These are phyloP conservation scores for Sanghuangporus sanghuang DNA, from an alignment of 1,284 basidiomycete genomes.

Conservation along the genomic window DNA sequence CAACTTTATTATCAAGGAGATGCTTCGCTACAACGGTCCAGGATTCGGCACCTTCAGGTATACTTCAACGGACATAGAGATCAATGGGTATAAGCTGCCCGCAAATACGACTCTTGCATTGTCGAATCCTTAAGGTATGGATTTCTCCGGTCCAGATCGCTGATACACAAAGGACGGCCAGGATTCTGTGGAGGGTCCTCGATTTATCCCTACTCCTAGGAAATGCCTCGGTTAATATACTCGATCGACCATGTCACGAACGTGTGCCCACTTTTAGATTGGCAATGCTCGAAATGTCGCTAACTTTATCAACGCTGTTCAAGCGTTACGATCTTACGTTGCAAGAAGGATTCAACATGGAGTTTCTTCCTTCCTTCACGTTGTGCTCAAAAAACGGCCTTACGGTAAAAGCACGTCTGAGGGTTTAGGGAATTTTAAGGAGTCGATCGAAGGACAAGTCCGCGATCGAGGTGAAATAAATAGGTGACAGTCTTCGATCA, in stretches of 20 bases:
- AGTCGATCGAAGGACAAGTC: neutral
- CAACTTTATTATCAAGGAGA: neutral
- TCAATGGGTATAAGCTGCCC: neutral
- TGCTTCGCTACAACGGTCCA: neutral
- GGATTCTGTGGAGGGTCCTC: neutral
- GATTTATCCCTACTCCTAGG: neutral
- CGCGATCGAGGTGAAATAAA: neutral
- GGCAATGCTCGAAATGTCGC: neutral
- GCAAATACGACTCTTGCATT: neutral
- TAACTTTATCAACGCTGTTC: neutral
- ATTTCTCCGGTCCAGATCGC: neutral
- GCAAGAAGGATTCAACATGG: neutral
- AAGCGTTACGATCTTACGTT: neutral
- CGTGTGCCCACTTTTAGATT: neutral
- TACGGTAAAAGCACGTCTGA: neutral
- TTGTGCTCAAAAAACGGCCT: neutral
- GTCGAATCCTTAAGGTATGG: neutral
- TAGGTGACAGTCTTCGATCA: neutral
- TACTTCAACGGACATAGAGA: neutral
- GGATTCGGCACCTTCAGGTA: neutral
- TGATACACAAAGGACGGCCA: neutral
- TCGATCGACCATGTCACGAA: neutral
- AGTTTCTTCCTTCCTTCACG: neutral
- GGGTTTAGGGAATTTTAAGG: neutral
- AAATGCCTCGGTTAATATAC: neutral